These are phyloP conservation scores for Vicia villosa DNA, from an alignment of 306 rosid genomes.

Conservation along the genomic window DNA sequence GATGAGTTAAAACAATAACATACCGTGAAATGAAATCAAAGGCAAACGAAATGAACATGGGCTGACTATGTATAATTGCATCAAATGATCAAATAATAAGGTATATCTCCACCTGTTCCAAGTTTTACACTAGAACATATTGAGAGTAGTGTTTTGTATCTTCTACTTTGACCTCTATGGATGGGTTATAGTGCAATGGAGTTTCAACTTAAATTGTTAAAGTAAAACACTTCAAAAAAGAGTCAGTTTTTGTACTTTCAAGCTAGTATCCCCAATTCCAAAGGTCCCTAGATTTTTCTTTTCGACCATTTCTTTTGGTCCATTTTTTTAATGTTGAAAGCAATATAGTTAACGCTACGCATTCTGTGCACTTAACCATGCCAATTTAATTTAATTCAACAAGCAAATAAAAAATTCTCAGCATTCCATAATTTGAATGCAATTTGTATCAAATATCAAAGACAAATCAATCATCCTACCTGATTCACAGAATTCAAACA, in stretches of 20 bases:
- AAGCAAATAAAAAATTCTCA: conserved; percentile 1
- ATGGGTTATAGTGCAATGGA: not conserved
- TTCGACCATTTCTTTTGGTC: conserved; percentile 5
- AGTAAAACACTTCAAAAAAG: not conserved
- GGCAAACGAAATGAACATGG: conserved; percentile 19
- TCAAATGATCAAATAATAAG: conserved; percentile 5
- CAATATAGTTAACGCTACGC: not conserved
- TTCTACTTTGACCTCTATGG: conserved; percentile 12
- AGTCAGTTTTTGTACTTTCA: not conserved
- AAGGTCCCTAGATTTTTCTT: not conserved
- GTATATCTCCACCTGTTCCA: not conserved
- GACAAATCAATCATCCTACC: conserved; percentile 54
- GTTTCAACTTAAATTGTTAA: conserved; percentile 26
- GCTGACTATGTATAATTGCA: conserved; percentile 4
- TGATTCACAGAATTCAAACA: conserved; percentile 76
- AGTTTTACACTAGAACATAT: conserved; percentile 10
- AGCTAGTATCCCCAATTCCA: not conserved
- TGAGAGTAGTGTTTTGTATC: not conserved
- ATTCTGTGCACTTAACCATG: not conserved
- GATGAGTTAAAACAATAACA: conserved; percentile 17
- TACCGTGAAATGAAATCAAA: conserved; percentile 26
- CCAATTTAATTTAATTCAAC: not conserved
- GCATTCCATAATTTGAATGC: conserved; percentile 4
- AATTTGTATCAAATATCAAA: conserved; percentile 26
- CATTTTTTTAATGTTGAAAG: conserved; percentile 15